These are phyloP conservation scores for Letharia columbiana DNA, from an alignment of 495 filamentous ascomycete species.

Conservation along the genomic window DNA sequence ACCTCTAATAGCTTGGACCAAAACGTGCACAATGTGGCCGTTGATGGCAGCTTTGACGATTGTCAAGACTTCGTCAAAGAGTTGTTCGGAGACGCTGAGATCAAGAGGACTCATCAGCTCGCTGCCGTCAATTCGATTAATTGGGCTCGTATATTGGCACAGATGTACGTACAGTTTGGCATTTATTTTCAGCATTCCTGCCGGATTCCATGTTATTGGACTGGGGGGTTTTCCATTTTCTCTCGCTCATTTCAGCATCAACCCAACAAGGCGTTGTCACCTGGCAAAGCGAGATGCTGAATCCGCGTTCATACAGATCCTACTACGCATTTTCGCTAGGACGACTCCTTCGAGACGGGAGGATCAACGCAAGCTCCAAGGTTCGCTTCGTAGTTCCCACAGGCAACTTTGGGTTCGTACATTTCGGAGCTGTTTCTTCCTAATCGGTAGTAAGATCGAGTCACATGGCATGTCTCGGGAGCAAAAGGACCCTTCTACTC, in stretches of 20 bases:
- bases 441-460: no score
- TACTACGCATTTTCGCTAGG: conserved; percentile 74
- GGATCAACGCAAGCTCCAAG: conserved; percentile 25
- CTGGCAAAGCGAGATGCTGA: no score
- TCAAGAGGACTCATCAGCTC: conserved; percentile 65
- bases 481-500: no score
- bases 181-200: no score
- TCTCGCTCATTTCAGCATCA: no score
- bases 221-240: no score
- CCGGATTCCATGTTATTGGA: no score
- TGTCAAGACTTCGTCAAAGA: conserved; percentile 77
- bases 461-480: no score
- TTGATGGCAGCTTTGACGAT: conserved; percentile 51
- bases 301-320: conserved; percentile 30
- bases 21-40: conserved; percentile 8
- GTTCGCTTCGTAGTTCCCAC: conserved; percentile 79
- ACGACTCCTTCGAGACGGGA: conserved; percentile 22
- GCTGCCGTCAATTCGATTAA: conserved; percentile 66
- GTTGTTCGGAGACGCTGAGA: conserved; percentile 71
- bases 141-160: conserved; percentile 63
- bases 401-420: conserved; percentile 62
- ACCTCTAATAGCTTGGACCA: no score
- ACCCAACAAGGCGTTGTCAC: no score
- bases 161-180: conserved; percentile 42
- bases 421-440: no score